Percentiles rank a stretch among this genome's conserved stretches.
These are phyloP conservation scores for Teunomyces barrocoloradensis DNA, from an alignment of 805 yeast species.

Conservation along the genomic window DNA sequence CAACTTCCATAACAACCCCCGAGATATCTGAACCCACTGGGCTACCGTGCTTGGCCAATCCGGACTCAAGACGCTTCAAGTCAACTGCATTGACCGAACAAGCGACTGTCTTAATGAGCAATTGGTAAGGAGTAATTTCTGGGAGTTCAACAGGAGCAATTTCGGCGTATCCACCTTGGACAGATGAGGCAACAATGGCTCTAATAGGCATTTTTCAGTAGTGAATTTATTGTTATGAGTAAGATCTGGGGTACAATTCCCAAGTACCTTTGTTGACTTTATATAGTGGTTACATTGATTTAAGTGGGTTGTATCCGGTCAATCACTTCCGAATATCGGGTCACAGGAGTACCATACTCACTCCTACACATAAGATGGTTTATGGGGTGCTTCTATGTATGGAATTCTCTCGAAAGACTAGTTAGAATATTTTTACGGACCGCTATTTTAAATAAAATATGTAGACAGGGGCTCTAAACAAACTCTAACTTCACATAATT, in stretches of 20 bases:
- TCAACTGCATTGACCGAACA: constrained; percentile 69
- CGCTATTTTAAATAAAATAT: neutral
- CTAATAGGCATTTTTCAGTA: constrained; percentile 2
- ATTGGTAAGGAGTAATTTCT: constrained; percentile 24
- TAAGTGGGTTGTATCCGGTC: neutral
- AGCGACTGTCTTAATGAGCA: constrained; percentile 52
- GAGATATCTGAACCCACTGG: constrained; percentile 62
- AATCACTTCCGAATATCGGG: neutral
- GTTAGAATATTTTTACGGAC: neutral
- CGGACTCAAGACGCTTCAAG: constrained; percentile 53
- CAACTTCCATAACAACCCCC: constrained; percentile 54
- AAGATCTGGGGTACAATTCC: neutral
- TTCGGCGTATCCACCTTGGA: constrained; percentile 11
- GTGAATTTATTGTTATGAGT: neutral
- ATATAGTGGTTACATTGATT: neutral
- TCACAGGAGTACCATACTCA: neutral
- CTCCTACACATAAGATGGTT: constrained; percentile 1
- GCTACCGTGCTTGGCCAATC: constrained; percentile 44
- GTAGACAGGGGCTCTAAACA: neutral
- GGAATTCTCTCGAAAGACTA: neutral
- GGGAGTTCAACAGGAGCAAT: constrained; percentile 30
- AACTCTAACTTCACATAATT: neutral
- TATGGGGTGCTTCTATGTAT: neutral
- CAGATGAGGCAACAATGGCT: constrained; percentile 4
- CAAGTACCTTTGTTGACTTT: neutral